Percentiles rank a stretch among this genome's conserved stretches.
These are phyloP conservation scores for Xerocomus potaroensis DNA, from an alignment of 768 basidiomycete species.

Conservation along the genomic window DNA sequence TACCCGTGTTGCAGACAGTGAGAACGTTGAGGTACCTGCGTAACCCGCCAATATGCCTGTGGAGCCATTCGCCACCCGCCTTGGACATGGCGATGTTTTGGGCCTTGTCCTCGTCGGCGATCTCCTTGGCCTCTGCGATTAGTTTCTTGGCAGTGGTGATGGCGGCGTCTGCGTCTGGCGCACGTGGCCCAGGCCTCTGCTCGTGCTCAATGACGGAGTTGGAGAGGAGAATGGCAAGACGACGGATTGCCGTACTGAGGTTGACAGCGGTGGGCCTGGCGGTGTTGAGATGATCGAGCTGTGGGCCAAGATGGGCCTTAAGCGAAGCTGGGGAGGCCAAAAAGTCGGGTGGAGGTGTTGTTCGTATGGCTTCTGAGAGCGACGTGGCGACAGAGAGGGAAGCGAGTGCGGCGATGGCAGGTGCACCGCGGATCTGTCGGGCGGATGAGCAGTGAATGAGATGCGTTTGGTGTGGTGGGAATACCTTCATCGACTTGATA, in stretches of 20 bases:
- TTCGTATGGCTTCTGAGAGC: conserved; percentile 50
- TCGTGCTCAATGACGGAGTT: conserved; percentile 11
- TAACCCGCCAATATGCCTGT: conserved; percentile 35
- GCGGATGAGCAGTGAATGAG: no score
- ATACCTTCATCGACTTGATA: conserved; percentile 97
- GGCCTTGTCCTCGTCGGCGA: conserved; percentile 86
- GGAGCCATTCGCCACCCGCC: conserved; percentile 83
- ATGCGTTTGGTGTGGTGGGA: no score
- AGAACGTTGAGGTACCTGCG: conserved; percentile 66
- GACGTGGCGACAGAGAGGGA: conserved; percentile 70
- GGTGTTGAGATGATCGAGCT: conserved; percentile 71
- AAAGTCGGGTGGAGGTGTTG: conserved; percentile 48
- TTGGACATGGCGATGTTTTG: conserved; percentile 84
- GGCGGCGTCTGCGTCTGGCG: conserved; percentile 33
- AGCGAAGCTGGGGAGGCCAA: conserved; percentile 52
- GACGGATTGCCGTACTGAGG: conserved; percentile 78
- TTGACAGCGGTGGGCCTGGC: conserved; percentile 98
- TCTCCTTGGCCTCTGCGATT: conserved; percentile 61
- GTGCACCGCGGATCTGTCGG: conserved; percentile 80
- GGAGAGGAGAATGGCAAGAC: conserved; percentile 52
- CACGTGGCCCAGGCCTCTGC: conserved; percentile 13
- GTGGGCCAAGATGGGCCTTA: conserved; percentile 48
- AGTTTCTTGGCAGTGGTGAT: conserved; percentile 52
- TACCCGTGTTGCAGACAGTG: conserved; percentile 98
- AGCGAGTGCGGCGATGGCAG: conserved; percentile 91